Conservation (phyloP, 352 stramenopile species). For the Phytophthora cajani region DNA sequence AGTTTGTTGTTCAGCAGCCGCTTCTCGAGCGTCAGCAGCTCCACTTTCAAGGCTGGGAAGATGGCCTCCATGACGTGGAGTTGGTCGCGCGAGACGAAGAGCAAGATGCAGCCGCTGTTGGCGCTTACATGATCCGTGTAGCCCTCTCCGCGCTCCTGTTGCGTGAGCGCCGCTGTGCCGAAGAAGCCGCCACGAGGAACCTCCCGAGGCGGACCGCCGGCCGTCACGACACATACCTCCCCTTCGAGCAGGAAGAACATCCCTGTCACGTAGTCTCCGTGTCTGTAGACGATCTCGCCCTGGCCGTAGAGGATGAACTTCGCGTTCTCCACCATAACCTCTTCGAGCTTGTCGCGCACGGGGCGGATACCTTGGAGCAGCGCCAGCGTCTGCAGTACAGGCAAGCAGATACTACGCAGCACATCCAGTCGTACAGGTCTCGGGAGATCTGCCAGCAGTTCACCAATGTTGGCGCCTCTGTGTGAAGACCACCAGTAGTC, state of each 20-base stretch:
- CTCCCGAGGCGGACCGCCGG: slow-evolving; percentile 25
- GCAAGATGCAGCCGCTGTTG: slow-evolving; percentile 55
- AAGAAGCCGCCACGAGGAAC: slow-evolving; percentile 53
- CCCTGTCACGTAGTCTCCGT: slow-evolving; percentile 60
- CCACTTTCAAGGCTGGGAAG: slow-evolving; percentile 54
- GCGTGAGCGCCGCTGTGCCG: slow-evolving; percentile 45
- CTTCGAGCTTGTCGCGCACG: slow-evolving; percentile 39
- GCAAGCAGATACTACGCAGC: slow-evolving; percentile 45
- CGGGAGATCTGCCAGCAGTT: slow-evolving; percentile 54
- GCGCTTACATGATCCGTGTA: slow-evolving; percentile 57
- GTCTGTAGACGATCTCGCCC: slow-evolving; percentile 56
- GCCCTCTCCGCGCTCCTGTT: slow-evolving; percentile 49
- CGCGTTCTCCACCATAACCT: slow-evolving; percentile 49
- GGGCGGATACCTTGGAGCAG: slow-evolving; percentile 42
- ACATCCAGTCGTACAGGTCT: slow-evolving; percentile 51
- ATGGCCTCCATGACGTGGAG: slow-evolving; percentile 52
- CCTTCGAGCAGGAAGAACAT: slow-evolving; percentile 67
- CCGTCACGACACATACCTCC: slow-evolving; percentile 45
- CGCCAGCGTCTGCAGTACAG: slow-evolving; percentile 49
- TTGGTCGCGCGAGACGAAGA: slow-evolving; percentile 56
- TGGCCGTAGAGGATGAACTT: slow-evolving; percentile 63
- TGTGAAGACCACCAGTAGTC: slow-evolving; percentile 74
- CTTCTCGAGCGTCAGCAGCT: slow-evolving; percentile 52
- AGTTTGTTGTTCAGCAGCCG: slow-evolving; percentile 51
- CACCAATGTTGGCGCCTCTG: slow-evolving; percentile 50